These are phyloP conservation scores for Xylaria sp. DNA, from an alignment of 2,329 filamentous ascomycete species.

Conservation along the genomic window DNA sequence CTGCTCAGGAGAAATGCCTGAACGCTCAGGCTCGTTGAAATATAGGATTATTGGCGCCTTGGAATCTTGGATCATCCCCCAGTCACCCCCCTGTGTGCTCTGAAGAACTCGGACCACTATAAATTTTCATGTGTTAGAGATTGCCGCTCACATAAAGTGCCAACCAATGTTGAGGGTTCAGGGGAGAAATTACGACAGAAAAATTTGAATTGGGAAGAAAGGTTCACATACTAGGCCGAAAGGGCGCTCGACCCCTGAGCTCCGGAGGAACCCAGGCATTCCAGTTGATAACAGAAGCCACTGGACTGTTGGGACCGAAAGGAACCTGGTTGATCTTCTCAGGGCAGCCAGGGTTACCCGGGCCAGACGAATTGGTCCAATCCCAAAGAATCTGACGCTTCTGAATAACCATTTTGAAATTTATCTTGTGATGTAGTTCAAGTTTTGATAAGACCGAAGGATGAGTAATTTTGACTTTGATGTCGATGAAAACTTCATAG, in stretches of 20 bases:
- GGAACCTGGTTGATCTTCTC: slow-evolving; percentile 52
- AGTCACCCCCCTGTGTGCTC: slow-evolving; percentile 54
- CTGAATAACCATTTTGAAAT: slow-evolving; percentile 45
- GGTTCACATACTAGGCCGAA: slow-evolving; percentile 53
- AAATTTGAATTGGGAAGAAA: background rate
- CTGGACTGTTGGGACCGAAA: slow-evolving; percentile 47
- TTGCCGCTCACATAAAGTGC: background rate
- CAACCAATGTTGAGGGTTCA: background rate
- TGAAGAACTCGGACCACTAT: slow-evolving; percentile 53
- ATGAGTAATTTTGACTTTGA: background rate
- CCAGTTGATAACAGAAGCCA: slow-evolving; percentile 50
- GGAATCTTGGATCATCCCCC: slow-evolving; percentile 46
- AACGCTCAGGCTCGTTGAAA: slow-evolving; percentile 60
- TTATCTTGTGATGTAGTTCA: background rate
- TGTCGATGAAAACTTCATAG: background rate
- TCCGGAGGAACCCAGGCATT: slow-evolving; percentile 45
- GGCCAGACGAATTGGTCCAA: slow-evolving; percentile 53
- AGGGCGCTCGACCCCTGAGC: slow-evolving; percentile 50
- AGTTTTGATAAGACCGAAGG: slow-evolving; percentile 1
- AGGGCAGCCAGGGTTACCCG: slow-evolving; percentile 47
- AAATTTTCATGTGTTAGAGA: background rate
- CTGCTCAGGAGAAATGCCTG: slow-evolving; percentile 49
- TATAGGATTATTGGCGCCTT: slow-evolving; percentile 53
- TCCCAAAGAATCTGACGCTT: slow-evolving; percentile 59
- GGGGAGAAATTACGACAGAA: background rate